These are phyloP conservation scores for Fusarium tricinctum DNA, from an alignment of 2,329 filamentous ascomycete species.

Conservation along the genomic window DNA sequence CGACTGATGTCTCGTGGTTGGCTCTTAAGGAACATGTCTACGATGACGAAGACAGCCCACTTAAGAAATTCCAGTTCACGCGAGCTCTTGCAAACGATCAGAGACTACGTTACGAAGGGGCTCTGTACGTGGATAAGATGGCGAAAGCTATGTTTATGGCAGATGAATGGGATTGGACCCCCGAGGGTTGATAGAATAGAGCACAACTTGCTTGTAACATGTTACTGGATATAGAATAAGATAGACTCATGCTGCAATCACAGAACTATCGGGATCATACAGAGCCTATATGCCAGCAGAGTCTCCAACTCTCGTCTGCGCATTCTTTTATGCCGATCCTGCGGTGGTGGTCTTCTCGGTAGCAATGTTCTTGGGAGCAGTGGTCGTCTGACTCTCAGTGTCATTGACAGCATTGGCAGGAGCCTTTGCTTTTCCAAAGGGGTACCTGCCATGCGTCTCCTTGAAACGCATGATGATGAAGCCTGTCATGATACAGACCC, in stretches of 20 bases:
- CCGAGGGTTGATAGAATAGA: slow-evolving; percentile 55
- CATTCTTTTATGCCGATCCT: slow-evolving; percentile 3
- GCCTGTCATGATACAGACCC: slow-evolving; percentile 79
- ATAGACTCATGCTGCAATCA: slow-evolving; percentile 37
- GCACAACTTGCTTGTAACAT: slow-evolving; percentile 31
- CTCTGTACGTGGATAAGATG: slow-evolving; percentile 65
- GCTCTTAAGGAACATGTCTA: slow-evolving; percentile 34
- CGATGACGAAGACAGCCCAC: slow-evolving; percentile 30
- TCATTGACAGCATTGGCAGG: slow-evolving; percentile 35
- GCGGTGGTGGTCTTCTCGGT: slow-evolving; percentile 50
- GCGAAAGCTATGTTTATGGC: slow-evolving; percentile 69
- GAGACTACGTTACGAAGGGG: slow-evolving; percentile 63
- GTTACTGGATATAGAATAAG: slow-evolving; percentile 40
- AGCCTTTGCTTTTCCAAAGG: slow-evolving; percentile 58
- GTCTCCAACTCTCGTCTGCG: neutral
- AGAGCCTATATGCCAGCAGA: slow-evolving; percentile 4
- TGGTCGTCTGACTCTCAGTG: slow-evolving; percentile 49
- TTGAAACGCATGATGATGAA: slow-evolving; percentile 76
- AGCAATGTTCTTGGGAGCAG: slow-evolving; percentile 44
- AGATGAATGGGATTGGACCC: slow-evolving; percentile 71
- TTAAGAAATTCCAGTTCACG: slow-evolving; percentile 63
- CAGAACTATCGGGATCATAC: slow-evolving; percentile 21
- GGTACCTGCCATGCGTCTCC: slow-evolving; percentile 69
- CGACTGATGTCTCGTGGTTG: slow-evolving; percentile 59
- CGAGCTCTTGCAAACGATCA: slow-evolving; percentile 65